Base-by-base conservation (phyloP, 257 asterid species). In the Knoxia roxburghii region DNA sequence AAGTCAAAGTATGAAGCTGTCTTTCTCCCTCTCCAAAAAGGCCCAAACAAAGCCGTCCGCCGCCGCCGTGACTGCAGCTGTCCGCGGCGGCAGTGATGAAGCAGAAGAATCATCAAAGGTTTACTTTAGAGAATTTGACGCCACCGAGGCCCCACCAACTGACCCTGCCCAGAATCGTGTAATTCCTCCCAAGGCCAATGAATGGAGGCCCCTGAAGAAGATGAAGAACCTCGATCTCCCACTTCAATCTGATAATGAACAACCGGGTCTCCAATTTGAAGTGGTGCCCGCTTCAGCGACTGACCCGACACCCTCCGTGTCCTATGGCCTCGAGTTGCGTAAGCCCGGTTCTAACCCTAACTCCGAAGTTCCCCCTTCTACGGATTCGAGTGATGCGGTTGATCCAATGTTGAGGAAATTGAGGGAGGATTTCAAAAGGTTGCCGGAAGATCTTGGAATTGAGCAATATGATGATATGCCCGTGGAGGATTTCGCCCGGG, bases 271-370 rank as follows among this genome's bases (percentile, higher is more conserved):
- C 23, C 84, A 83, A 23, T 93, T 93, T 69, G 99, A 86, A 77
- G 51, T 85, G 32, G 92, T 82, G 10, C 51, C 83, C 0, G 78
- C 70, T 6, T 65, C 86, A 2, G 51, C 82, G 2, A 67, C 74
- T 3, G 90, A 86, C 21, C 74, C 80, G 2, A 6, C 77, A 0
- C 80, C 86, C 2, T 81, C 90, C 9, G 72, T 83, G 49, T 51
- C 76, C 23, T 91, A 73, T 65, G 95, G 98, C 8, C 90, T 91
- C 65, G 89, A 89, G 68, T 53, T 91, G 14, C 91, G 97, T 26
- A 48, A 69, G 50, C 59, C 83, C 24, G 73, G 29, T 29, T 23
- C 21, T 15, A 60, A 68, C 43, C 65, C 75, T 18, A 61, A 40
- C 67, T 37, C 63, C n/a, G 12, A 57, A 11, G 12, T 35, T 33